Percentiles rank a stretch among this genome's conserved stretches.
phyloP scores from a whole-genome alignment of 805 yeast genomes.

The Wickerhamiella allomyrinae region DNA sequence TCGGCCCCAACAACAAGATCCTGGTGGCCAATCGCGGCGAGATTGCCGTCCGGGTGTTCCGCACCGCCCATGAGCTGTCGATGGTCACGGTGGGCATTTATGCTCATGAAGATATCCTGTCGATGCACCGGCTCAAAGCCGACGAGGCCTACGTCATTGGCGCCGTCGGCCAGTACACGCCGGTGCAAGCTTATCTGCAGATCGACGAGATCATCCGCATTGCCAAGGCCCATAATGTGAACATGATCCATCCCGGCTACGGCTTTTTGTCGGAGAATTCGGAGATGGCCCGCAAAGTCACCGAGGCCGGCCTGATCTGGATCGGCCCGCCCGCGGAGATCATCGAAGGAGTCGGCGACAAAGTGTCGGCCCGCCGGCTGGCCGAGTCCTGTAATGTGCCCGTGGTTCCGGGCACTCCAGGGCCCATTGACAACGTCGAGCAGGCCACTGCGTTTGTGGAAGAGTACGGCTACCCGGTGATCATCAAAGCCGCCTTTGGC shows the following conservation, averaged over 20 bases:
- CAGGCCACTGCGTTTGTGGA: conserved; percentile 72
- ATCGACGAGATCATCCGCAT: conserved; percentile 87
- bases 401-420: conserved; percentile 94
- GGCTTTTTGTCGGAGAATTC: conserved; percentile 86
- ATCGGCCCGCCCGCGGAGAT: conserved; percentile 82
- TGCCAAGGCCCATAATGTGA: conserved; percentile 62
- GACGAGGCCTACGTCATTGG: conserved; percentile 92
- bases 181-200: conserved; percentile 91
- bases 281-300: conserved; percentile 85
- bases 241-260: conserved; percentile 88
- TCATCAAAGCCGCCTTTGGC: conserved; percentile 97
- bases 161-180: conserved; percentile 73
- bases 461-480: conserved; percentile 86
- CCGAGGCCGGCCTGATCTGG: conserved; percentile 85
- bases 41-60: conserved; percentile 44
- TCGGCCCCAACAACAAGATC: conserved; percentile 39
- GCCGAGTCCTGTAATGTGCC: conserved; percentile 79
- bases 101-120: conserved; percentile 87
- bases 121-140: conserved; percentile 90
- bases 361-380: conserved; percentile 81
- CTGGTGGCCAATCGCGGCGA: conserved; percentile 24
- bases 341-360: conserved; percentile 92
- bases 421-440: conserved; percentile 70
- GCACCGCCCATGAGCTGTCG: conserved; percentile 94
- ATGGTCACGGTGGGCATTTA: conserved; percentile 96